phyloP scores from a whole-genome alignment of 148 eudicot species.

The Limonium bicolor region DNA sequence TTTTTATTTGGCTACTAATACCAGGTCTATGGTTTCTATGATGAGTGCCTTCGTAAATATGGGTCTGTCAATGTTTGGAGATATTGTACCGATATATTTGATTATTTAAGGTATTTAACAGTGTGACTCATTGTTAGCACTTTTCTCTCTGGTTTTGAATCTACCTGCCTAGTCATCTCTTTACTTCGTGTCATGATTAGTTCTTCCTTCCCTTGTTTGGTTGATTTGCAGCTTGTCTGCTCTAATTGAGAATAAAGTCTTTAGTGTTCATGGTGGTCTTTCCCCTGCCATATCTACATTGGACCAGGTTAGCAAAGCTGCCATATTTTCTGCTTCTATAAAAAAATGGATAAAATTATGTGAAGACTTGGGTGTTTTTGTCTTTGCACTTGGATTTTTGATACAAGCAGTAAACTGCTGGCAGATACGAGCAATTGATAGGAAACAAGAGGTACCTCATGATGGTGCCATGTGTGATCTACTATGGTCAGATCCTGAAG shows the following conservation, averaged over 20 bases:
- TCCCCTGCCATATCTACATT: constrained; percentile 68
- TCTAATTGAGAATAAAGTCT: constrained; percentile 86
- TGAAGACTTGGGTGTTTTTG: not conserved
- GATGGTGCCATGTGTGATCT: constrained; percentile 99
- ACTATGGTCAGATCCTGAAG: constrained; percentile 95
- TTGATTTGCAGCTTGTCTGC: constrained; percentile 60
- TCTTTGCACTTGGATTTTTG: not conserved
- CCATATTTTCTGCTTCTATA: not conserved
- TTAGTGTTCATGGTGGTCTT: constrained; percentile 90
- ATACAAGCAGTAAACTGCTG: not conserved
- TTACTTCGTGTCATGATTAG: too few relatives aligned
- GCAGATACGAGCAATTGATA: constrained; percentile 78
- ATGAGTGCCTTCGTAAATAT: constrained; percentile 88
- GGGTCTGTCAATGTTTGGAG: constrained; percentile 94
- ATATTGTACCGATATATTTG: constrained; percentile 93
- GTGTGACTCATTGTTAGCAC: too few relatives aligned
- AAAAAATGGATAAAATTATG: too few relatives aligned
- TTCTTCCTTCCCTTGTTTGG: too few relatives aligned
- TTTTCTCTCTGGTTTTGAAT: too few relatives aligned
- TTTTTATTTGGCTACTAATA: too few relatives aligned
- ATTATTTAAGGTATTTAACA: constrained; percentile 92
- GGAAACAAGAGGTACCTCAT: constrained; percentile 95
- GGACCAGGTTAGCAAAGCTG: constrained; percentile 52
- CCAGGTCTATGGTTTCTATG: constrained; percentile 96
- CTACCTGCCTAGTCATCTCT: too few relatives aligned